A percentile compares a stretch with the other conserved stretches of the same genome.
Evolutionary conservation across 805 yeast species (phyloP).

Genomic region (Candida quercuum): DNA sequence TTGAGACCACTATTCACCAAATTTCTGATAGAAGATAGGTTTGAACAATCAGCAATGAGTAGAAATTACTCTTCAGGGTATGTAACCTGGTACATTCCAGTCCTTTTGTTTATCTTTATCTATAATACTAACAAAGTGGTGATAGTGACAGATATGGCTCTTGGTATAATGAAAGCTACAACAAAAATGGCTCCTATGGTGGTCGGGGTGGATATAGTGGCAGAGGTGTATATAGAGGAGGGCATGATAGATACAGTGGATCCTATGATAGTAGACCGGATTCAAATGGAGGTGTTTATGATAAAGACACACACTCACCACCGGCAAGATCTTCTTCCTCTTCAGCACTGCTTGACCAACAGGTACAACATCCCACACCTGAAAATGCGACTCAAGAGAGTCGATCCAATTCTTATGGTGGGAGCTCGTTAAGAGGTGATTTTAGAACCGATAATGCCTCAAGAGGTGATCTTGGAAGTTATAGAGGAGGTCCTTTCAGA

Average conservation of each 20-base stretch:
- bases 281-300: not conserved
- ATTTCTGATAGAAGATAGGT: too few species aligned
- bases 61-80: constrained; percentile 1
- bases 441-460: not conserved
- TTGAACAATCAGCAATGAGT: not conserved
- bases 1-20: not conserved
- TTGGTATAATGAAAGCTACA: not conserved
- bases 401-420: not conserved
- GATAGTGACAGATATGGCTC: not conserved
- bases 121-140: not conserved
- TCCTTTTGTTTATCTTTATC: not conserved
- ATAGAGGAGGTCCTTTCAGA: constrained; percentile 2
- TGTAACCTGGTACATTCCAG: too few species aligned
- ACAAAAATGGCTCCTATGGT: not conserved
- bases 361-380: not conserved
- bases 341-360: not conserved
- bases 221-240: constrained; percentile 6
- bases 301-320: not conserved
- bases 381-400: not conserved
- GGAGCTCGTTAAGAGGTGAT: not conserved
- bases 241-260: constrained; percentile 3
- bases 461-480: not conserved
- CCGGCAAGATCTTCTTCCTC: not conserved
- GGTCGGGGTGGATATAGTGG: not conserved
- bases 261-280: not conserved